phyloP scores from a whole-genome alignment of 2,329 filamentous ascomycete species.

The Decorospora gaudefroyi region DNA sequence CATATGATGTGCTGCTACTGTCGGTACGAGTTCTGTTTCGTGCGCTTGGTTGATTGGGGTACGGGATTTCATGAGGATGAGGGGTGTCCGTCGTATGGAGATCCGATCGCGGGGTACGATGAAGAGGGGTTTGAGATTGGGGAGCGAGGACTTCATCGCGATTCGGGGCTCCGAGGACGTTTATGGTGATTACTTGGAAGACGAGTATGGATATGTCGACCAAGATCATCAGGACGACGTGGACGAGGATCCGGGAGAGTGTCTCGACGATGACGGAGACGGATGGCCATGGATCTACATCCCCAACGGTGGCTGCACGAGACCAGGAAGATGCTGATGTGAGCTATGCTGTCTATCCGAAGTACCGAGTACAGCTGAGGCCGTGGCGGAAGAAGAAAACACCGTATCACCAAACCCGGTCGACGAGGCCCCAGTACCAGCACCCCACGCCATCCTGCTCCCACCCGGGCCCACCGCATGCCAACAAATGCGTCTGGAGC shows the following conservation, averaged over 20 bases:
- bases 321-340: no score
- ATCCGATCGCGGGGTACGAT: slow-evolving; percentile 13
- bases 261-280: no score
- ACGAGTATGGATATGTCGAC: no score
- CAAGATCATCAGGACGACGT: no score
- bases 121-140: slow-evolving; percentile 14
- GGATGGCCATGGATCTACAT: no score
- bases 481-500: neutral
- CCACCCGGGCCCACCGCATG: neutral
- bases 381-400: no score
- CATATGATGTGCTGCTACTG: slow-evolving; percentile 19
- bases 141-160: slow-evolving; percentile 8
- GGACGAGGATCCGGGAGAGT: no score
- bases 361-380: no score
- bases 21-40: slow-evolving; percentile 19
- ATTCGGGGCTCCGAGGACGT: slow-evolving; percentile 2
- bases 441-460: neutral
- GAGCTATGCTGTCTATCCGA: no score
- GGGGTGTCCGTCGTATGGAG: slow-evolving; percentile 11
- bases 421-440: neutral
- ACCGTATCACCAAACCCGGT: no score
- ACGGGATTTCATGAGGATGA: neutral
- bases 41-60: slow-evolving; percentile 16
- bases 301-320: no score
- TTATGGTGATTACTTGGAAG: no score